Evolutionary conservation across 352 stramenopile species (phyloP).

Genomic region (Globisporangium splendens): DNA sequence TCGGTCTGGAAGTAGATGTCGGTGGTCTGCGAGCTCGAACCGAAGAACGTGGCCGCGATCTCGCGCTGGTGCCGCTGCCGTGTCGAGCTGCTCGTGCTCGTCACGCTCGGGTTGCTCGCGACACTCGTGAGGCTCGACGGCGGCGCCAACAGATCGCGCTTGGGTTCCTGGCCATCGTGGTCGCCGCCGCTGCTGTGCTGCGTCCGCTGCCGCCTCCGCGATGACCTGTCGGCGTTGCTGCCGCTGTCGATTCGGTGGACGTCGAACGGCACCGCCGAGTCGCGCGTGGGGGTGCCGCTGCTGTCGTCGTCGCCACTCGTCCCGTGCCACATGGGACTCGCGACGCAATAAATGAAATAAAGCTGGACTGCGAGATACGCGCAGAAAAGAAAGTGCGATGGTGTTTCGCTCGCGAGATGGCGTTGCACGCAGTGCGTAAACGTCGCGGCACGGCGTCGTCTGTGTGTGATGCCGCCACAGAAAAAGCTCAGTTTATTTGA

Average conservation of each 20-base stretch:
- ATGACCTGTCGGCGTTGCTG: neutral
- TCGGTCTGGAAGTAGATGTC: constrained; percentile 23
- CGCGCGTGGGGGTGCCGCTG: neutral
- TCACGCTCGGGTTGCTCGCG: constrained; percentile 44
- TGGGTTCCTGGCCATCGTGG: neutral
- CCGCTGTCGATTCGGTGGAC: constrained; percentile 2
- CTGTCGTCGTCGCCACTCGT: neutral
- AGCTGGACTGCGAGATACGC: neutral
- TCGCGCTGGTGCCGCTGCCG: constrained; percentile 29
- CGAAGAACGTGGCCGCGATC: constrained; percentile 39
- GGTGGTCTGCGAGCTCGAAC: constrained; percentile 26
- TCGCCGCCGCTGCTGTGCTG: neutral
- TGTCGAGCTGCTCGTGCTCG: constrained; percentile 48
- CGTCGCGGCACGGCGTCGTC: too few relatives aligned
- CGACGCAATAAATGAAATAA: neutral
- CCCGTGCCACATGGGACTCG: constrained; percentile 6
- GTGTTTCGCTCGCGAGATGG: too few relatives aligned
- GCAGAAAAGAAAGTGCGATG: too few relatives aligned
- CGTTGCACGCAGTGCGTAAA: too few relatives aligned
- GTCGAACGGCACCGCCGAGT: constrained; percentile 3
- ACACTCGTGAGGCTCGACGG: constrained; percentile 36
- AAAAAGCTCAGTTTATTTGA: too few relatives aligned
- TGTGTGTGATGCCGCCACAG: too few relatives aligned
- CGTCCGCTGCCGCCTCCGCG: too few relatives aligned
- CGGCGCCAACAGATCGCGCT: neutral